Evolutionary conservation across 306 rosid genomes (phyloP), one percentile per base, ranked within the genome.

Genomic region (Ochetophila trinervis): DNA sequence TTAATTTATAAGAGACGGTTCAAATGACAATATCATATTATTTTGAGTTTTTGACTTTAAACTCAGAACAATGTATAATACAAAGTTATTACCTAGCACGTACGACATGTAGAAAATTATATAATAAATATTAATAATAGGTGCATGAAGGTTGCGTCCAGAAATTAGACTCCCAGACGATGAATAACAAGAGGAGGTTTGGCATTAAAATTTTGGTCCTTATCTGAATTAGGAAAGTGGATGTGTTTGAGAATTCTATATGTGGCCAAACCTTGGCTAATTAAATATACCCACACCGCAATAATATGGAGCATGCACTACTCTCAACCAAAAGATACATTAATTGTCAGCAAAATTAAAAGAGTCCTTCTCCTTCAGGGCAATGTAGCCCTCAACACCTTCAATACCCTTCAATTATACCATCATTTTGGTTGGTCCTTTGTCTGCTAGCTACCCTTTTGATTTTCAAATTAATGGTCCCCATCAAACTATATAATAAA

Each of bases 91-190:
- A 27, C 32, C 32, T 27, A 27, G 32, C 32, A 27, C 32, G 4
- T 27, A 27, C 32, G 32, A 27, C 32, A 27, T 27, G 4, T 27
- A 27, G 32, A 27, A 27, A 4, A 27, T 1, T 1, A 27, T 27
- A 1, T 27, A 27, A 27, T 27, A 1, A 27, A 27, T 1, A 27
- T 27, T 27, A 27, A 1, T 27, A 27, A 27, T 27, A 34, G 18
- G 23, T 19, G 75, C 32, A 27, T 27, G 32, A 27, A 32, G 52
- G 63, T 77, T 74, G 66, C 78, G 75, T 70, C 67, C 62, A 69
- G 52, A 54, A 53, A 10, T 73, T 77, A 44, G 76, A 50, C 35
- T 30, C 49, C 56, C 22, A 22, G 50, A 50, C 18, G 45, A 40
- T 40, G 9, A 65, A 55, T 42, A 50, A 60, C 50, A 48, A 32